phyloP scores from a whole-genome alignment of 2,329 filamentous ascomycete genomes.

The Colletotrichum lentis region DNA sequence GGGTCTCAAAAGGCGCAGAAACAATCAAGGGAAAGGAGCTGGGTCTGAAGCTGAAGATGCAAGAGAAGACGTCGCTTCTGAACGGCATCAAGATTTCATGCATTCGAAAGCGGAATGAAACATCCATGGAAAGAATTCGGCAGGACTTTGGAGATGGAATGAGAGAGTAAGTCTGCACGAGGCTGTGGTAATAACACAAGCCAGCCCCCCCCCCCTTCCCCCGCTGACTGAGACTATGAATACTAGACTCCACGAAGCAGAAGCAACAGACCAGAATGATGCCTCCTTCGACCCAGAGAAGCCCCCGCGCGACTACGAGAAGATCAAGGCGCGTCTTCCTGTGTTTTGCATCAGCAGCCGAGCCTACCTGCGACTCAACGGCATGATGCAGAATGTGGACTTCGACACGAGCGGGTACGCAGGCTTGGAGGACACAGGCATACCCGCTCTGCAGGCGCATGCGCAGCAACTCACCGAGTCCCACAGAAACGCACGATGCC shows the following conservation, averaged over 20 bases:
- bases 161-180: slow-evolving; percentile 62
- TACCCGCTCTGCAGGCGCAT: slow-evolving; percentile 66
- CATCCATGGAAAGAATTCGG: slow-evolving; percentile 50
- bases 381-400: slow-evolving; percentile 61
- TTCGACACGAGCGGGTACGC: slow-evolving; percentile 60
- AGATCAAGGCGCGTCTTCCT: slow-evolving; percentile 62
- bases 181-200: too few relatives aligned
- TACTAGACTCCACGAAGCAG: too few relatives aligned
- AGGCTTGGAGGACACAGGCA: slow-evolving; percentile 62
- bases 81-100: slow-evolving; percentile 43
- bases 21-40: not conserved
- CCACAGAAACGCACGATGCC: not conserved
- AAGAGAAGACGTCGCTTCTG: not conserved
- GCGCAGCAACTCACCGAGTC: not conserved
- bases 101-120: slow-evolving; percentile 64
- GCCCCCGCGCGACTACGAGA: slow-evolving; percentile 64
- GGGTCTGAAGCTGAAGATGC: not conserved
- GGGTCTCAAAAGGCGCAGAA: too few relatives aligned
- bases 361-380: slow-evolving; percentile 68
- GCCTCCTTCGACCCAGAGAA: slow-evolving; percentile 29
- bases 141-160: slow-evolving; percentile 41
- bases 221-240: too few relatives aligned
- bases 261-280: too few relatives aligned
- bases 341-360: slow-evolving; percentile 72
- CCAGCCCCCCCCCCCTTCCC: too few relatives aligned